Evolutionary conservation across 192 early-diverging fungal genomes (phyloP).

Genomic region (Coemansia sp.): DNA sequence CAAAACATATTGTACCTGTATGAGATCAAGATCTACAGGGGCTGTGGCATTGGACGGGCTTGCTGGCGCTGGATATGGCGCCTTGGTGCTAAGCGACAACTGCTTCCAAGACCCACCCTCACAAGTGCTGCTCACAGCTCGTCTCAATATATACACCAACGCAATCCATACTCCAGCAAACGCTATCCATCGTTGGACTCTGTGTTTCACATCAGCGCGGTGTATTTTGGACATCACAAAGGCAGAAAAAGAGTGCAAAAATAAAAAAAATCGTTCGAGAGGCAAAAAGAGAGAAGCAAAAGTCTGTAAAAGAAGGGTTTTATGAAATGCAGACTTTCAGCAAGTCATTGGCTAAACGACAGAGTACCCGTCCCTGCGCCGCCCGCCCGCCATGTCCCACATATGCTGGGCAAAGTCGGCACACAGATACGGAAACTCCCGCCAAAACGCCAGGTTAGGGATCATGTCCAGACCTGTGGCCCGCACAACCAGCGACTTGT

Average conservation of each 20-base stretch:
- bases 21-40: slow-evolving; percentile 8
- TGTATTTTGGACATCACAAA: background rate
- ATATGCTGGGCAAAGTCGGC: slow-evolving; percentile 52
- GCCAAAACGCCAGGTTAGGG: slow-evolving; percentile 50
- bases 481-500: slow-evolving; percentile 44
- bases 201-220: background rate
- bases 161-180: background rate
- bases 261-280: background rate
- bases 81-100: slow-evolving; percentile 42
- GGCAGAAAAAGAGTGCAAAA: background rate
- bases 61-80: slow-evolving; percentile 19
- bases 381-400: slow-evolving; percentile 43
- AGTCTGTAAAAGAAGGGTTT: background rate
- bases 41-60: background rate
- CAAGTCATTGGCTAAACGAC: slow-evolving; percentile 21
- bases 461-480: slow-evolving; percentile 50
- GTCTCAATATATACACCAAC: background rate
- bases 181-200: background rate
- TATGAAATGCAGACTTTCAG: background rate
- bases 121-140: background rate
- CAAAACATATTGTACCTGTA: slow-evolving; percentile 36
- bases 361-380: slow-evolving; percentile 50
- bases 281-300: background rate
- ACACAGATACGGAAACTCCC: slow-evolving; percentile 51
- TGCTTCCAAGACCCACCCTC: background rate